Evolutionary conservation across 805 yeast genomes (phyloP), one percentile per base, ranked within the genome.

Genomic region (Metschnikowia gelsemii): DNA sequence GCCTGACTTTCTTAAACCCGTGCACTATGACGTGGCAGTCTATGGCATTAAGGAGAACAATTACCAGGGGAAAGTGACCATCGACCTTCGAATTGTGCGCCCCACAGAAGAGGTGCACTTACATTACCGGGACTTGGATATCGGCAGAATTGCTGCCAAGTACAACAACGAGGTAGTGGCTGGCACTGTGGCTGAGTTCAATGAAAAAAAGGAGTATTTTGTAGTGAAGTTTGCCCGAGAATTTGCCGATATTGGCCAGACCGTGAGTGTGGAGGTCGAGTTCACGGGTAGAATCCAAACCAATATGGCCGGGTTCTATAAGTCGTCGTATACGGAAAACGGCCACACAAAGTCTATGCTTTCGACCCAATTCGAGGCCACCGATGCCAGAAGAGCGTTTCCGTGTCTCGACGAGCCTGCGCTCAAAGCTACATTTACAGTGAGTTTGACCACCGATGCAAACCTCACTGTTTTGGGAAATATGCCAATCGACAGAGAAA

Each of bases 1-100:
- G 46, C 95, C 87, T 53, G 68, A 70, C 35, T 68, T 75, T 40
- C 84, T 89, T 46, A 73, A 73, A 45, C 97, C 99, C 25, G 53
- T 67, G 25, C 86, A 85, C 63, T 91, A 93, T 60, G 76, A 79
- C 40, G 61, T 93, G 13, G 43, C 64, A 24, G 73, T 80, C 14
- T 82, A 80, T 54, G 76, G 82, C 53, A 61, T 71, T 21, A 61
- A 53, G 6, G 62, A 63, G 25, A 73, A 71, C 49, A 58, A 71
- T 1, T 81, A 73, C 54, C 54, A 53, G 2, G 87, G 85, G 5
- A 47, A 47, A 3, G 80, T 76, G 3, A 51, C 46, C 8, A 74
- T 84, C 40, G 63, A 72, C 31, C 64, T 84, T 35, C 62, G 63
- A 9, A 77, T 78, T 23, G 52, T 53, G 11, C 59, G 61, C 17